These are phyloP conservation scores for Pachyrhizus erosus DNA, from an alignment of 306 rosid genomes.

Conservation along the genomic window DNA sequence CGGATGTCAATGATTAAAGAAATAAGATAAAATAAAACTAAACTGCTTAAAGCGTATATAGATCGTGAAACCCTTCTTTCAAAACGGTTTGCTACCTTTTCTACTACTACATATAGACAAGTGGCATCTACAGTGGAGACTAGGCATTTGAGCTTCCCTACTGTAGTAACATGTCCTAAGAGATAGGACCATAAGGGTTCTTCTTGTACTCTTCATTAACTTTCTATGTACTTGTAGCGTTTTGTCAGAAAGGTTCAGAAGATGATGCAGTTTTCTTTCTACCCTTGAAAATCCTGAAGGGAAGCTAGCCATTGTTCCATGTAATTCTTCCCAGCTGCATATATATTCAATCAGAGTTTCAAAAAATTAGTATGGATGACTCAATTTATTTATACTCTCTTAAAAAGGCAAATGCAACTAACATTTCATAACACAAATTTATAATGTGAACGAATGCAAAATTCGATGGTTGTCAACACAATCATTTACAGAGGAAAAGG, in stretches of 20 bases:
- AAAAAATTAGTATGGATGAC: constrained; percentile 17
- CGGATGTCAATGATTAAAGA: not conserved
- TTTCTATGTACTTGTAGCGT: too few species aligned
- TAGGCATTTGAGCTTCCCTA: not conserved
- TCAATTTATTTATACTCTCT: not conserved
- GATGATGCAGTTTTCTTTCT: constrained; percentile 26
- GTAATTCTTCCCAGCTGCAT: constrained; percentile 68
- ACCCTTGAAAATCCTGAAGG: constrained; percentile 53
- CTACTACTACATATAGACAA: constrained; percentile 39
- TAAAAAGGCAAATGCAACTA: not conserved
- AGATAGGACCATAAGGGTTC: too few species aligned
- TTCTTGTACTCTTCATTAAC: too few species aligned
- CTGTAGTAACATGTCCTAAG: not conserved
- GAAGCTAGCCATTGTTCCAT: constrained; percentile 70
- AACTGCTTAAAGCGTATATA: not conserved
- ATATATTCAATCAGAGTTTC: too few species aligned
- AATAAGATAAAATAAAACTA: not conserved
- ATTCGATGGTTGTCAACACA: too few species aligned
- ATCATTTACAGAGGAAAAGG: too few species aligned
- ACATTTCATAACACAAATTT: not conserved
- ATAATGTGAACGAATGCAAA: too few species aligned
- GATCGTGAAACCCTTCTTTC: not conserved
- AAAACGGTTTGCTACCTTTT: constrained; percentile 7
- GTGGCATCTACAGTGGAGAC: constrained; percentile 5
- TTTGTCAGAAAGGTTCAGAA: too few species aligned